Base-by-base conservation (phyloP, 1,284 basidiomycete genomes). In the Cystobasidiaceae sp. region DNA sequence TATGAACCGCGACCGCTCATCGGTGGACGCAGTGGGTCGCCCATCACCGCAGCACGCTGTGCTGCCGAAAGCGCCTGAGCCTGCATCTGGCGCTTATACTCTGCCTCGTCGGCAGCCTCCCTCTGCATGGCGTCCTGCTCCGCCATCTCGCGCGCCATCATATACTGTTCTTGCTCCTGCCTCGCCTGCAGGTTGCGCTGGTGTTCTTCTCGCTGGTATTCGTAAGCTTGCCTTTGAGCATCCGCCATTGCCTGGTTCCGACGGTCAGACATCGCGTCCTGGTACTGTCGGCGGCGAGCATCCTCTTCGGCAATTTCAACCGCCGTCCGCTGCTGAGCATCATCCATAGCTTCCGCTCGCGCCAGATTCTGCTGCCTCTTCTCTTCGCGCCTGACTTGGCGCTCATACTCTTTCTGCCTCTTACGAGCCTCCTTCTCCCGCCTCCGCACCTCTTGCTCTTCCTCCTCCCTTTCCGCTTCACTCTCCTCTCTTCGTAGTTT, bases 231-330 rank as follows among this genome's bases (percentile, higher is more conserved):
- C 28, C 51, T 2, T 25, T 48, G 39, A 33, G 61, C 61, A 39
- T 64, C 61, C 17, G 39, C 37, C 37, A 64, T 56, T 21, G 61
- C 61, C 51, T 37, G 21, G 3, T 56, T 21, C 23, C 48, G 51
- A 25, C 43, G 51, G 17, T 49, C 41, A 9, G 39, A 30, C 4
- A 64, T 6, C 30, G 37, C 50, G 13, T 64, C 41, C 32, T 56
- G 32, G 32, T 56, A 33, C 25, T 50, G 44, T 30, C 49, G 41
- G 13, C 33, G 21, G 19, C 32, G 13, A 25, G 61, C 61, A 49
- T 64, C 61, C 25, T 64, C 61, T 19, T 56, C 37, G 2, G 61
- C 61, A 27, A 44, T 43, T 33, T 64, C 61, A 23, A 45, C 41
- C 11, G 45, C 61, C 34, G 61, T 45, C 34, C 44, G 34, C 33